These are phyloP conservation scores for Rhytidiadelphus loreus DNA, from an alignment of 225 moss, liverwort and hornwort species.

Conservation along the genomic window DNA sequence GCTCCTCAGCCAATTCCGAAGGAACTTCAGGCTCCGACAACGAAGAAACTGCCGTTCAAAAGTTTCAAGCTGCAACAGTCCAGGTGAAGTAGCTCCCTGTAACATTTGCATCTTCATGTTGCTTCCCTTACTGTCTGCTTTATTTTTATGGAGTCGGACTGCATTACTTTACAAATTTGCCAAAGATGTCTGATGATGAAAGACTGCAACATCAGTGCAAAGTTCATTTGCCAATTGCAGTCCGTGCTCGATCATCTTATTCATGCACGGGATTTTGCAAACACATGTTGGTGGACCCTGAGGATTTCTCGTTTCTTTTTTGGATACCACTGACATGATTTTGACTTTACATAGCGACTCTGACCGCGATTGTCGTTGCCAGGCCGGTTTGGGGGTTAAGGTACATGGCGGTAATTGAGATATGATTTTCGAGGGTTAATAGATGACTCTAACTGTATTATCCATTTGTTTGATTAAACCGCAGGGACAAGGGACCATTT, in stretches of 20 bases:
- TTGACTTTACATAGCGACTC: not conserved
- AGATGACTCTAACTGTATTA: not conserved
- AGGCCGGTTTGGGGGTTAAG: not conserved
- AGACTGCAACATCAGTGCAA: not conserved
- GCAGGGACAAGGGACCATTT: conserved; percentile 37
- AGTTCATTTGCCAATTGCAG: not conserved
- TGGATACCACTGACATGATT: not conserved
- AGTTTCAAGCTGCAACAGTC: conserved; percentile 26
- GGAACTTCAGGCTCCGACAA: not conserved
- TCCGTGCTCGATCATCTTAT: not conserved
- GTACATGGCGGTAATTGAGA: not conserved
- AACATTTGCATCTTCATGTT: not conserved
- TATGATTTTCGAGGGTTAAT: not conserved
- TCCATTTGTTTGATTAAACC: conserved; percentile 8
- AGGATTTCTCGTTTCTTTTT: not conserved
- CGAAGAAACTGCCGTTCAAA: conserved; percentile 29
- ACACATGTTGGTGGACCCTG: not conserved
- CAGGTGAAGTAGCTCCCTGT: conserved; percentile 14
- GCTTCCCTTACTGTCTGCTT: not conserved
- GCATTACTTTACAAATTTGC: not conserved
- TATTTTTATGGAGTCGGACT: not conserved
- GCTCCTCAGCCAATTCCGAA: conserved; percentile 1
- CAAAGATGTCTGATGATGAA: not conserved
- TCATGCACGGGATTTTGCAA: not conserved
- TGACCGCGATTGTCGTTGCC: not conserved